Conservation (phyloP, 768 basidiomycete genomes). For the Tulasnella sp. region DNA sequence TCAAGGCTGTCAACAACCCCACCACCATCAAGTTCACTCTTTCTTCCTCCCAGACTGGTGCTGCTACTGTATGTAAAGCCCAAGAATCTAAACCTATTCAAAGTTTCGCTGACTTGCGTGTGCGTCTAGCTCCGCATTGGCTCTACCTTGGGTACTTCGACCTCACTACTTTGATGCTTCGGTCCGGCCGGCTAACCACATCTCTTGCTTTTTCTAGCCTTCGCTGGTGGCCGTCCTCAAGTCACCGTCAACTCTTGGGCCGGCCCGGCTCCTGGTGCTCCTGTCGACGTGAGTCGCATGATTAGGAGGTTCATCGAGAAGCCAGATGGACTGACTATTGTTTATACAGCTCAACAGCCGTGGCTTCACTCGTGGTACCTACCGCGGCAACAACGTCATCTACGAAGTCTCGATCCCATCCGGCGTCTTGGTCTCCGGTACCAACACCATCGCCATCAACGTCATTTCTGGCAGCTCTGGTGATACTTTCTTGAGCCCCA, state of each 20-base stretch:
- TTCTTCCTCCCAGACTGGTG: conserved; percentile 50
- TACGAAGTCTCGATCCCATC: conserved; percentile 35
- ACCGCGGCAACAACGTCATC: conserved; percentile 47
- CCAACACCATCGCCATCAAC: conserved; percentile 52
- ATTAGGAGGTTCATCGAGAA: too few species aligned
- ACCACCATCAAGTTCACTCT: conserved; percentile 44
- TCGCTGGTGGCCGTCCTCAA: conserved; percentile 54
- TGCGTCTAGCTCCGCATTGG: background rate
- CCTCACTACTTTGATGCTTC: background rate
- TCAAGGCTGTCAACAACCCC: conserved; percentile 53
- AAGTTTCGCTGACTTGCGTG: background rate
- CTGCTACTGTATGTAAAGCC: conserved; percentile 44
- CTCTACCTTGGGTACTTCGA: background rate
- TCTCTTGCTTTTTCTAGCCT: conserved; percentile 47
- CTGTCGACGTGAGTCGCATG: conserved; percentile 15
- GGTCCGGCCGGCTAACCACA: too few species aligned
- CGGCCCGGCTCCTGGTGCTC: conserved; percentile 49
- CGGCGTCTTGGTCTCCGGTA: conserved; percentile 49
- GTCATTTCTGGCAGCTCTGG: conserved; percentile 52
- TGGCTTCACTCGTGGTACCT: conserved; percentile 58
- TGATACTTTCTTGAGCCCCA: conserved; percentile 52
- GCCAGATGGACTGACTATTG: conserved; percentile 23
- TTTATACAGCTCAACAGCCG: conserved; percentile 49
- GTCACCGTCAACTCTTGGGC: conserved; percentile 53
- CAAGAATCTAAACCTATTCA: background rate